Evolutionary conservation across 345 rosid genomes (phyloP).

Genomic region (Anastatica hierochuntica): DNA sequence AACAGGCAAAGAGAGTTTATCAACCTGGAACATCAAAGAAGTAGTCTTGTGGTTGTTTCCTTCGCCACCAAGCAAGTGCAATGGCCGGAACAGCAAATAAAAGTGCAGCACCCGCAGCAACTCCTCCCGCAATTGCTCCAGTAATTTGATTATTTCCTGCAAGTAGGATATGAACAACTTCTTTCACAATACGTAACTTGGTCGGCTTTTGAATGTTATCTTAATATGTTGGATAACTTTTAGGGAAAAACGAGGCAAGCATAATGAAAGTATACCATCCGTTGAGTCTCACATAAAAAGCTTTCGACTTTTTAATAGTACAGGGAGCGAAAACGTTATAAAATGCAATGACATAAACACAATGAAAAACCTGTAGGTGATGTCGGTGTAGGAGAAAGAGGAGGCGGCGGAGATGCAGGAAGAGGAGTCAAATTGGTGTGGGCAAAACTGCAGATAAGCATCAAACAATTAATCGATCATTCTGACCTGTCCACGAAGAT

Average conservation of each 20-base stretch:
- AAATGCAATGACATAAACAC: conserved; percentile 4
- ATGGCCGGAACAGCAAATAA: conserved; percentile 90
- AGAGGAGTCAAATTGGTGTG: conserved; percentile 22
- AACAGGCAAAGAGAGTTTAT: conserved; percentile 13
- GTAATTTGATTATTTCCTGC: conserved; percentile 49
- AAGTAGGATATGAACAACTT: conserved; percentile 15
- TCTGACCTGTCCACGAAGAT: neutral
- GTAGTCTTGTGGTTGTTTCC: conserved; percentile 71
- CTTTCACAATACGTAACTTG: conserved; percentile 13
- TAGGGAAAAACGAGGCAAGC: no score
- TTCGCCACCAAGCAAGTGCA: conserved; percentile 63
- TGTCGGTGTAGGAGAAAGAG: conserved; percentile 24
- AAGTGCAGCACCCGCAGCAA: conserved; percentile 94
- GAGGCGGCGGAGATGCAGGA: conserved; percentile 29
- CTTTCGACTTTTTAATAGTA: no score
- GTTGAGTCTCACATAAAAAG: no score
- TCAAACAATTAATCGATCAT: conserved; percentile 8
- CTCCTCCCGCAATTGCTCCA: conserved; percentile 95
- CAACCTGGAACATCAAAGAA: conserved; percentile 96
- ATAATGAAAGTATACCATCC: no score
- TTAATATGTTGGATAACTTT: no score
- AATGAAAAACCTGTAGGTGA: conserved; percentile 25
- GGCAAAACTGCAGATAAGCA: conserved; percentile 23
- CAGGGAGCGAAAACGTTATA: neutral
- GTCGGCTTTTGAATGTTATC: neutral